phyloP scores from a whole-genome alignment of 495 filamentous ascomycete genomes.

The Tuber indicum region DNA sequence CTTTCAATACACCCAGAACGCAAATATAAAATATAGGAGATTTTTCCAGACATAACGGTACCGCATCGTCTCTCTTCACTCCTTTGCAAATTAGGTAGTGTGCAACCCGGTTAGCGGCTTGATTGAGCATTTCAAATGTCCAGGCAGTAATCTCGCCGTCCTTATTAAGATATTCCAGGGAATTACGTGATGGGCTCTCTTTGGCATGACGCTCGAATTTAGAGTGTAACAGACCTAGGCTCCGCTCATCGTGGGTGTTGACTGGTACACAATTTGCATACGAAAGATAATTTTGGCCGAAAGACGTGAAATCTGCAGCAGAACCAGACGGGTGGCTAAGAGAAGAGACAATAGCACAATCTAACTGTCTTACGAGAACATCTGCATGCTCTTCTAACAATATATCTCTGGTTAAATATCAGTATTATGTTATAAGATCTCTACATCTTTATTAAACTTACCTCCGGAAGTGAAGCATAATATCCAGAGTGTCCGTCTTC shows the following conservation, averaged over 20 bases:
- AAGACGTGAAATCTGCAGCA: constrained; percentile 39
- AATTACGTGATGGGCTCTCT: constrained; percentile 31
- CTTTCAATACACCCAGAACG: constrained; percentile 45
- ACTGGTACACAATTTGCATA: constrained; percentile 21
- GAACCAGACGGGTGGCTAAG: constrained; percentile 43
- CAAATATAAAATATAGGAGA: constrained; percentile 45
- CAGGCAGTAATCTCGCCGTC: constrained; percentile 32
- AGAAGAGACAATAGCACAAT: constrained; percentile 46
- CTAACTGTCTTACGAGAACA: constrained; percentile 49
- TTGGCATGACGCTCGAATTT: constrained; percentile 40
- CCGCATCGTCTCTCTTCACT: constrained; percentile 41
- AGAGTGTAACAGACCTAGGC: constrained; percentile 20
- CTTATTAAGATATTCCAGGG: constrained; percentile 43
- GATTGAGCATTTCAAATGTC: constrained; percentile 43
- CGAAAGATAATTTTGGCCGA: constrained; percentile 22
- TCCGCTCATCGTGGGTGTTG: constrained; percentile 1
- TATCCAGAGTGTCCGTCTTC: constrained; percentile 45
- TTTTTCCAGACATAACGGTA: constrained; percentile 44
- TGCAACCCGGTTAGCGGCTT: constrained; percentile 43
- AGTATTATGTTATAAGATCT: constrained; percentile 6
- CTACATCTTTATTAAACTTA: constrained; percentile 31
- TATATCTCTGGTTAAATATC: constrained; percentile 43
- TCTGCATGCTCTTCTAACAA: constrained; percentile 45
- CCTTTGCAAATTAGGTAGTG: constrained; percentile 40
- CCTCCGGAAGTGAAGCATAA: constrained; percentile 48